Base-by-base conservation (phyloP, 2,329 filamentous ascomycete genomes). In the Knufia fluminis region DNA sequence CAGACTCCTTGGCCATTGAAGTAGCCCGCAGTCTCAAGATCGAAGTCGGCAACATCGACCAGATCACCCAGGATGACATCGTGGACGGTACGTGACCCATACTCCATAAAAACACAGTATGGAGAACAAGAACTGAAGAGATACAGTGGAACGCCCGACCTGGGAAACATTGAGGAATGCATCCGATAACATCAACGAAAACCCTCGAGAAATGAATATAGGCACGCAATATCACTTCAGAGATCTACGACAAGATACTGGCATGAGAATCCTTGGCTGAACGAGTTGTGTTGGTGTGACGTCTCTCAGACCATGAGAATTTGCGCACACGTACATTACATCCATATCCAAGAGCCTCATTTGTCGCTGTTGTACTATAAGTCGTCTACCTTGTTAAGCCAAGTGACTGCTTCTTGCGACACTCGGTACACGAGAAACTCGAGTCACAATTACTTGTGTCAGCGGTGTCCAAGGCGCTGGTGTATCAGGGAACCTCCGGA, bases 1-100 rank as follows among this genome's bases (percentile, higher is more conserved):
- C 56, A 20, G 59, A 64, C 48, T 55, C 68, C 4, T 43, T 60
- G 3, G 57, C 66, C 60, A n/a, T 63, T 59, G 58, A 61, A 55
- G 41, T 61, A 53, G 20, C 56, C 52, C 24, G 51, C 41, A n/a
- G 54, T 3, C 62, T 66, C 20, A 64, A 67, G 53, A 60, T 45
- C 28, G 42, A 45, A 8, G 42, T 12, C 9, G 41, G 26, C n/a
- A 33, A 33, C 28, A 35, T 32, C 20, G 42, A 32, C 7, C 2
- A 45, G 23, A 33, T 32, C 10, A 33, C 7, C 7, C 24, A 45
- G 42, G 42, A 45, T 19, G 42, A 45, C 12, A 16, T 45, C n/a
- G 4, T 36, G 10, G 33, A 36, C 33, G 33, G 33, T 36, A 36
- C 10, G 33, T 36, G 9, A 36, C 6, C 6, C 33, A 36, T n/a